Base-by-base conservation (phyloP, 2,329 filamentous ascomycete genomes). In the Curvularia spicifera region DNA sequence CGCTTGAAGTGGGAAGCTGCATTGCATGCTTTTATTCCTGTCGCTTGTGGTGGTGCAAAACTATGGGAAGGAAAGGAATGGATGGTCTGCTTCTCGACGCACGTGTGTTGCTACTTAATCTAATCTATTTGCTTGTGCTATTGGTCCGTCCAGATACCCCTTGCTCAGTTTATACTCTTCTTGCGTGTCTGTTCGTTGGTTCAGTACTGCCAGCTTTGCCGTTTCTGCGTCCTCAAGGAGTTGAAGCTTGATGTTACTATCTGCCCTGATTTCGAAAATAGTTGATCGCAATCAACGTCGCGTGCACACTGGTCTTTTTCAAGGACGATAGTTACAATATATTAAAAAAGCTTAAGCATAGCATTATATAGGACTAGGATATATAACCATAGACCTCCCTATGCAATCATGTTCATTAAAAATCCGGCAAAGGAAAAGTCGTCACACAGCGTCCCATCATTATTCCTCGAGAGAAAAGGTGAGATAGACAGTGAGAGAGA, bases 1-100 rank as follows among this genome's bases (percentile, higher is more conserved):
- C 51, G 35, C 43, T 62, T 56, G 54, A 44, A 56, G 62, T 54
- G 51, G 29, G 15, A 48, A 48, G 31, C 31, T 48, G 33, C 29
- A 20, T 28, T 3, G 22, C 13, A 43, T 43, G 40, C 4, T 47
- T 22, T 22, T 22, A 9, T 35, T 15, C 29, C 24, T 40, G 47
- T 37, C 8, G 22, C 20, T 39, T 18, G 33, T 39, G 33, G 22
- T 31, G 29, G 29, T 49, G 20, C 22, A 35, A 24, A 33, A 33
- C 45, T 48, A 13, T 48, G 13, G 33, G 22, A 35, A 1, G 33
- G 31, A 26, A 37, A 31, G 47, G 22, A 26, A 39, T 28, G 33
- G 22, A 37, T 18, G 5, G 5, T 31, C 47, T 57, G 39, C 22
- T 48, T 53, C 37, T 24, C 24, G 33, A 31, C 22, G 49, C 54